Evolutionary conservation across 371 early-diverging fungal genomes (phyloP), one percentile per base, ranked within the genome.

Genomic region (Apophysomyces ossiformis): DNA sequence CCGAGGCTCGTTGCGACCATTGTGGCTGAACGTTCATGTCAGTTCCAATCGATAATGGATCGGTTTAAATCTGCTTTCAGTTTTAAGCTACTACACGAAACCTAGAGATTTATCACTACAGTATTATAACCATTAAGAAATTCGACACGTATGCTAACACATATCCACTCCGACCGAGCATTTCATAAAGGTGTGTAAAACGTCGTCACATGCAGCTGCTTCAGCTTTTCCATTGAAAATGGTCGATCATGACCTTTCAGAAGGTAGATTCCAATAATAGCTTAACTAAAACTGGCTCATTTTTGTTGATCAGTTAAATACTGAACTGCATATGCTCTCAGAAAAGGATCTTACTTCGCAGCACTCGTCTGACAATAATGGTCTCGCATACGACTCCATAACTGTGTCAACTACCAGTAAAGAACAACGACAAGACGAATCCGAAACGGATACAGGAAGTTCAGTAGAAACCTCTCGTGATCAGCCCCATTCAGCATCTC

Each of bases 161-260:
- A 26, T 26, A 26, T 26, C 32, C 32, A 26, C 32, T 26, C 32
- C 32, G 32, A 26, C 32, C 32, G 32, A 26, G 32, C 32, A 26
- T 26, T 26, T 26, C 32, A 26, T 26, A 26, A 26, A 26, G 32
- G 1, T 26, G 32, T 26, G 32, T 3, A 26, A 26, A 26, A 26
- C 32, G 32, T 26, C 32, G 32, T 26, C 32, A 26, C 32, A 26
- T 26, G 32, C 32, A 26, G 32, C 32, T 26, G 32, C 32, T 26
- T 26, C 32, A 26, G 32, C 32, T 26, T 26, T 26, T 2, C 32
- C 13, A 41, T 13, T 11, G 8, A 41, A 50, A 11, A 50, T 50
- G 54, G 54, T 50, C 35, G 54, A 50, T 50, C 54, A 50, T 50
- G 54, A 50, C 54, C 54, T 50, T 50, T 21, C 54, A 32, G 18